Percentiles rank a stretch among this genome's conserved stretches.
phyloP scores from a whole-genome alignment of 2,329 filamentous ascomycete species.

The Fusarium subglutinans region DNA sequence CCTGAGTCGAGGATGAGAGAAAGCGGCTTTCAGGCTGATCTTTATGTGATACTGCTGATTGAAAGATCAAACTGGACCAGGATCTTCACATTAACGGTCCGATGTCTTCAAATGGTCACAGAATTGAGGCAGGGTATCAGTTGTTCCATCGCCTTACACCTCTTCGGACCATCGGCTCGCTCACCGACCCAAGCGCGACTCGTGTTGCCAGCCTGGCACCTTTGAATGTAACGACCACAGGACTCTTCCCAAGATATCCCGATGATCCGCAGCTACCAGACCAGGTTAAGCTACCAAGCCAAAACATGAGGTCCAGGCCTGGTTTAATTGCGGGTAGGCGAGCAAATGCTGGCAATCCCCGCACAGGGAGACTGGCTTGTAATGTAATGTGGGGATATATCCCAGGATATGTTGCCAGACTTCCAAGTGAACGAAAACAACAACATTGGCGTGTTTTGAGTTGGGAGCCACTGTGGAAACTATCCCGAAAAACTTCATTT shows the following conservation, averaged over 20 bases:
- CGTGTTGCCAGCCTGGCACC: constrained; percentile 18
- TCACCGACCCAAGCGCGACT: constrained; percentile 30
- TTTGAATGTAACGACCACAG: background rate
- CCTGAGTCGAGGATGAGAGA: background rate
- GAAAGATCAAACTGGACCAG: background rate
- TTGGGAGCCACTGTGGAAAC: constrained; percentile 13
- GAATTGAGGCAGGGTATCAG: background rate
- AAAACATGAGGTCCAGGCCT: constrained; percentile 6
- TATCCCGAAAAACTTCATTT: constrained; percentile 22
- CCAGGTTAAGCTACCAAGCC: constrained; percentile 13
- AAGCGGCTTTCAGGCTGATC: constrained; percentile 6
- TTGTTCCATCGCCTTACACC: background rate
- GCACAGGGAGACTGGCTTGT: constrained; percentile 22
- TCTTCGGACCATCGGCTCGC: constrained; percentile 19
- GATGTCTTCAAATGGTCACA: background rate
- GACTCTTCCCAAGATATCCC: constrained; percentile 5
- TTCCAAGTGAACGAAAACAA: constrained; percentile 19
- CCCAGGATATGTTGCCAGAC: background rate
- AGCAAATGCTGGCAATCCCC: constrained; percentile 12
- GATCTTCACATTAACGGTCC: background rate
- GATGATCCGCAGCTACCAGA: constrained; percentile 18
- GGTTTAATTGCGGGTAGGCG: background rate
- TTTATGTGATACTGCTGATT: constrained; percentile 2
- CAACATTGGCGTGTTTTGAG: constrained; percentile 3
- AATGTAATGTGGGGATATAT: constrained; percentile 17